These are phyloP conservation scores for Cryoendolithus antarcticus DNA, from an alignment of 2,329 filamentous ascomycete genomes.

Conservation along the genomic window DNA sequence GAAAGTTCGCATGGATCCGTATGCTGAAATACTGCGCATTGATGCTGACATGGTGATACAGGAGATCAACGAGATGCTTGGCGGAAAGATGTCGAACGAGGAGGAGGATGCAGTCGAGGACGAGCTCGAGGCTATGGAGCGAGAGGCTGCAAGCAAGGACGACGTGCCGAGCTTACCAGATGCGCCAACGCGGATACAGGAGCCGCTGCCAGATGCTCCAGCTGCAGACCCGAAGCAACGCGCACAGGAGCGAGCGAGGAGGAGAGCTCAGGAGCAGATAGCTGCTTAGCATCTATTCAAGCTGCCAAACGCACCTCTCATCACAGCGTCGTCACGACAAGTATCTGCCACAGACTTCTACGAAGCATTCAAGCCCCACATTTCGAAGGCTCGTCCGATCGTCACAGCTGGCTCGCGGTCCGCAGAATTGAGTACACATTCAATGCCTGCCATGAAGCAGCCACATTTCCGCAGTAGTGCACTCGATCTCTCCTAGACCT, in stretches of 20 bases:
- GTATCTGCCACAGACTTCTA: neutral
- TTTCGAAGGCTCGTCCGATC: too few relatives aligned
- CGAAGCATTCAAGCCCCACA: neutral
- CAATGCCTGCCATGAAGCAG: too few relatives aligned
- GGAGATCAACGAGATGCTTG: slow-evolving; percentile 89
- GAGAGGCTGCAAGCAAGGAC: slow-evolving; percentile 36
- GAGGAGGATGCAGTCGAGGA: slow-evolving; percentile 98
- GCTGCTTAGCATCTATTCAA: neutral
- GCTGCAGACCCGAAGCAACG: neutral
- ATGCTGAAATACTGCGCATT: neutral
- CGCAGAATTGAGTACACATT: too few relatives aligned
- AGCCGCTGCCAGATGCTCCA: slow-evolving; percentile 21
- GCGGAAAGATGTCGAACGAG: slow-evolving; percentile 76
- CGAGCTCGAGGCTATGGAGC: slow-evolving; percentile 72
- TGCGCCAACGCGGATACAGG: slow-evolving; percentile 19
- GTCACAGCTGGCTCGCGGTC: too few relatives aligned
- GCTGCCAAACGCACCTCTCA: neutral
- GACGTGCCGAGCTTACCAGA: slow-evolving; percentile 27
- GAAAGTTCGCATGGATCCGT: slow-evolving; percentile 42
- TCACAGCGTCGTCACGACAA: neutral
- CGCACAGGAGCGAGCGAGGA: slow-evolving; percentile 17
- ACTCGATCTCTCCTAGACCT: too few relatives aligned
- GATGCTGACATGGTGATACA: slow-evolving; percentile 25
- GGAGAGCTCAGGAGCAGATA: slow-evolving; percentile 15
- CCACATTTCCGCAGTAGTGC: too few relatives aligned